Conservation (phyloP, 2,329 filamentous ascomycete species). For the Neonectria sp. region DNA sequence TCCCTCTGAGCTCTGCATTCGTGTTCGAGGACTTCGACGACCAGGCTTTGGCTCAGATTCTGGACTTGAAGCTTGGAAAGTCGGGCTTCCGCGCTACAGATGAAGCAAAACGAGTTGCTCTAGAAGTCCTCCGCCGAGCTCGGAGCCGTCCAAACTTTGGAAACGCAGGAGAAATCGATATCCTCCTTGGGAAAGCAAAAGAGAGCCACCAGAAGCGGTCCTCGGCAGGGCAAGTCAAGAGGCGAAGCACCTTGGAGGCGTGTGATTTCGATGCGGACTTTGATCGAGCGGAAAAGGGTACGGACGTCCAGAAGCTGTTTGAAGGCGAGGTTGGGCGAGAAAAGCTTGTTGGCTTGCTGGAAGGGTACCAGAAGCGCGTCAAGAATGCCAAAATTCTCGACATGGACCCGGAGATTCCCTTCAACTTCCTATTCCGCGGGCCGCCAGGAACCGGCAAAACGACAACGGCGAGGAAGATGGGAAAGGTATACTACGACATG, state of each 20-base stretch:
- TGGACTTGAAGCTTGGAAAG: slow-evolving; percentile 74
- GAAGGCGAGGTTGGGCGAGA: slow-evolving; percentile 72
- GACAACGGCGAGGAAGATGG: slow-evolving; percentile 80
- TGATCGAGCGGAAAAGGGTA: slow-evolving; percentile 57
- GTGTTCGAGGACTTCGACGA: slow-evolving; percentile 78
- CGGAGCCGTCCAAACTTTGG: slow-evolving; percentile 79
- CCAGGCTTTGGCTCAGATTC: slow-evolving; percentile 69
- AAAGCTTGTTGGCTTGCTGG: slow-evolving; percentile 65
- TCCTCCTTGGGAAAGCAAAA: slow-evolving; percentile 39
- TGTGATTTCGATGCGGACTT: slow-evolving; percentile 81
- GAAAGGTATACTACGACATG: slow-evolving; percentile 82
- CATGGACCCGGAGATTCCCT: slow-evolving; percentile 66
- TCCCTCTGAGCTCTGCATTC: slow-evolving; percentile 76
- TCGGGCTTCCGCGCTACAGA: slow-evolving; percentile 68
- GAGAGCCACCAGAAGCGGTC: slow-evolving; percentile 42
- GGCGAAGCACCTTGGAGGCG: slow-evolving; percentile 78
- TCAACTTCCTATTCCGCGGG: slow-evolving; percentile 79
- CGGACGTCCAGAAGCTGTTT: slow-evolving; percentile 70
- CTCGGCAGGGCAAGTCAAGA: slow-evolving; percentile 37
- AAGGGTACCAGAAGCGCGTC: slow-evolving; percentile 67
- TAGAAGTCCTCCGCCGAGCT: slow-evolving; percentile 72
- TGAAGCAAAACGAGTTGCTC: slow-evolving; percentile 66
- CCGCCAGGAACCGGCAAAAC: slow-evolving; percentile 81
- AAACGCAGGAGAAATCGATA: slow-evolving; percentile 82
- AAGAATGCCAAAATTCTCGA: slow-evolving; percentile 42